A percentile compares a stretch with the other conserved stretches of the same genome.
phyloP scores from a whole-genome alignment of 352 stramenopile species.

The Phytophthora pistaciae region DNA sequence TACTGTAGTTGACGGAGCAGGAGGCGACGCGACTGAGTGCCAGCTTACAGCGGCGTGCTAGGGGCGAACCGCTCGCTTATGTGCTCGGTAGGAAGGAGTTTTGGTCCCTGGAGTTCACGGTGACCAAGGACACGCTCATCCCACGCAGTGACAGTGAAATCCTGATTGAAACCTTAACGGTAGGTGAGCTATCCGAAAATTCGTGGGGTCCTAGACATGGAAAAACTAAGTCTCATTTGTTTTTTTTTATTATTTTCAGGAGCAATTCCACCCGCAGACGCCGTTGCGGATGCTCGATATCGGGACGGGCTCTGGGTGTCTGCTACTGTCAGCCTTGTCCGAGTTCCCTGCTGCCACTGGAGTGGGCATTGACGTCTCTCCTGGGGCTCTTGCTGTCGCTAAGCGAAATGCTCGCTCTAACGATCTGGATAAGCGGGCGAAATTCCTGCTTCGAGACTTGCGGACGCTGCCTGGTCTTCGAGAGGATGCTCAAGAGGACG shows the following conservation, averaged over 20 bases:
- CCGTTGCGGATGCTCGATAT: constrained; percentile 70
- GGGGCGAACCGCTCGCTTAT: constrained; percentile 81
- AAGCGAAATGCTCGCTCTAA: constrained; percentile 54
- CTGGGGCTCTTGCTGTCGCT: constrained; percentile 58
- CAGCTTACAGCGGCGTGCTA: constrained; percentile 34
- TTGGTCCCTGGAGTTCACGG: constrained; percentile 71
- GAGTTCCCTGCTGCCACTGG: constrained; percentile 68
- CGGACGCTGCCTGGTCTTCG: constrained; percentile 18
- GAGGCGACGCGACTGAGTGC: constrained; percentile 41
- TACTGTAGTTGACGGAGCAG: constrained; percentile 31
- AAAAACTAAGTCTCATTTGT: too few species aligned
- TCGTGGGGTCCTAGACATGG: background rate
- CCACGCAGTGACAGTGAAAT: constrained; percentile 85
- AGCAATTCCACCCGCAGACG: constrained; percentile 47
- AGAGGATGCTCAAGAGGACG: constrained; percentile 22
- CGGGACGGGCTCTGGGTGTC: constrained; percentile 74
- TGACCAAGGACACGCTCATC: constrained; percentile 75
- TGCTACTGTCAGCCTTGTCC: constrained; percentile 67
- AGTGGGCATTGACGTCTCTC: constrained; percentile 71
- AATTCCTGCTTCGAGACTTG: constrained; percentile 44
- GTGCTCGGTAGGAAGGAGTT: constrained; percentile 76
- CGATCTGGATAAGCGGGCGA: constrained; percentile 25
- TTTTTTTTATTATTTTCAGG: constrained; percentile 26
- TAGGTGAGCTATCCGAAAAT: constrained; percentile 13
- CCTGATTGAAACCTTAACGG: constrained; percentile 75